Conservation (phyloP, 805 yeast species). For the Starmerella apicola region DNA sequence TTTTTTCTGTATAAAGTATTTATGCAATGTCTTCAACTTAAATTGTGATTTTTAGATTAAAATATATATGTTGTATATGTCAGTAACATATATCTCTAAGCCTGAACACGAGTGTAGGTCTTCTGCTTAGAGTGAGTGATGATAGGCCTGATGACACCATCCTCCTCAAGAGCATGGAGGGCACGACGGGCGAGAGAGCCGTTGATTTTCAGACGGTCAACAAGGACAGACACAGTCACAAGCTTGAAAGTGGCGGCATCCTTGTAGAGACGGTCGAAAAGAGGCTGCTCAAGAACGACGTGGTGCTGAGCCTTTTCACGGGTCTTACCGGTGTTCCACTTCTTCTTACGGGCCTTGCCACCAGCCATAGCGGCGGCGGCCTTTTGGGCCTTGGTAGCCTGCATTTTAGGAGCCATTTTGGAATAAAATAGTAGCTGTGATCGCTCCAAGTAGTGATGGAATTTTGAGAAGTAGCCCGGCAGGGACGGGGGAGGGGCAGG, state of each 20-base stretch:
- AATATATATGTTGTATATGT: slow-evolving; percentile 7
- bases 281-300: slow-evolving; percentile 93
- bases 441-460: slow-evolving; percentile 6
- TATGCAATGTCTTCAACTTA: neutral
- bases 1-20: neutral
- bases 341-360: slow-evolving; percentile 99
- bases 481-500: slow-evolving; percentile 2
- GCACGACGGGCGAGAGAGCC: slow-evolving; percentile 99
- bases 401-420: slow-evolving; percentile 98
- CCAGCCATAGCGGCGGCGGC: slow-evolving; percentile 99
- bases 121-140: slow-evolving; percentile 92
- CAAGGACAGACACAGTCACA: slow-evolving; percentile 94
- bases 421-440: too few relatives aligned
- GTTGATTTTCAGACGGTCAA: slow-evolving; percentile 98
- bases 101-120: slow-evolving; percentile 52
- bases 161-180: slow-evolving; percentile 84
- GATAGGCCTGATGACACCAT: slow-evolving; percentile 90
- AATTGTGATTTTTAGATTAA: slow-evolving; percentile 6
- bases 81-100: slow-evolving; percentile 20
- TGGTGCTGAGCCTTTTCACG: slow-evolving; percentile 99
- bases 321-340: slow-evolving; percentile 99
- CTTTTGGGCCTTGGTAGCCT: slow-evolving; percentile 98
- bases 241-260: slow-evolving; percentile 98
- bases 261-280: slow-evolving; percentile 98
- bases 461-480: slow-evolving; percentile 6